Evolutionary conservation across 352 stramenopile species (phyloP).

Genomic region (Aphanomyces euteiches): DNA sequence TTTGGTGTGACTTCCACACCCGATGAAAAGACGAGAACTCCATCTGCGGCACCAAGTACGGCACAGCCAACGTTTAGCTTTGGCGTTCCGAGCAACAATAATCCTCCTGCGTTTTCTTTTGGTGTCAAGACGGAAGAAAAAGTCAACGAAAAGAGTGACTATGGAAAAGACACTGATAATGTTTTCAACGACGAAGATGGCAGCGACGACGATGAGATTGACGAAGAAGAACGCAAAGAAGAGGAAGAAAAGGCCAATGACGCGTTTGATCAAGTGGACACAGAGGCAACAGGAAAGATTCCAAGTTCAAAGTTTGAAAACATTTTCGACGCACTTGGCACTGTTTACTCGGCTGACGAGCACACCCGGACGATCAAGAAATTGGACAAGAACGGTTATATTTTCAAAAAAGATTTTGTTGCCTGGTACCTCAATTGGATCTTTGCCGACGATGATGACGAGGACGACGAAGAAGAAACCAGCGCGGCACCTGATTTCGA

Average conservation of each 20-base stretch:
- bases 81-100: neutral
- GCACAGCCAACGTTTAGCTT: neutral
- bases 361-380: constrained; percentile 41
- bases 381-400: constrained; percentile 45
- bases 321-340: constrained; percentile 57
- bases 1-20: neutral
- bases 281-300: neutral
- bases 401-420: constrained; percentile 54
- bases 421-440: constrained; percentile 65
- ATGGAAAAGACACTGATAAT: constrained; percentile 39
- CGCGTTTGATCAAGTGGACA: constrained; percentile 38
- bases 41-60: neutral
- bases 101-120: constrained; percentile 39
- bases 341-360: constrained; percentile 57
- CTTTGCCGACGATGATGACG: constrained; percentile 43
- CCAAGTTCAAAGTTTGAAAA: constrained; percentile 38
- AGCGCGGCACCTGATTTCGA: constrained; percentile 15
- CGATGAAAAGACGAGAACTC: neutral
- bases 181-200: constrained; percentile 44
- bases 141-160: neutral
- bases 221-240: constrained; percentile 60
- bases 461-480: constrained; percentile 47
- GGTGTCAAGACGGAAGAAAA: neutral
- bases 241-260: constrained; percentile 51
- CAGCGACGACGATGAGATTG: constrained; percentile 50